A percentile compares a stretch with the other conserved stretches of the same genome.
Conservation (phyloP, 805 yeast genomes). For the Nakazawaea anatomiae region DNA sequence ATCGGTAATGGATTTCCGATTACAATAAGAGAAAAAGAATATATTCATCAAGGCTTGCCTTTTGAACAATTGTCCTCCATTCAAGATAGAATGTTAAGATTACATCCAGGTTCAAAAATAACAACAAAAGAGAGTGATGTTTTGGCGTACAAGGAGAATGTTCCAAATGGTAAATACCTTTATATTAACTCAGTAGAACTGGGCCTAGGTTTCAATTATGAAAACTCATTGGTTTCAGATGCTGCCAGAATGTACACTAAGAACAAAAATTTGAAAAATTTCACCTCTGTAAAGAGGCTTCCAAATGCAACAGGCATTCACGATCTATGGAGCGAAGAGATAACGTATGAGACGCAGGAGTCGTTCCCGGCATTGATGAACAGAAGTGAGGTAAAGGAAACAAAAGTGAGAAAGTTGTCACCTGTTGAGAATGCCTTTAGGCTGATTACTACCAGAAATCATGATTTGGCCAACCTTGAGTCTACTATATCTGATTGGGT, state of each 20-base stretch:
- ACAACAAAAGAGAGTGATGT: conserved; percentile 53
- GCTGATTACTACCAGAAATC: conserved; percentile 59
- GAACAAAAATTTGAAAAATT: conserved; percentile 64
- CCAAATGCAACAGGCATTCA: conserved; percentile 68
- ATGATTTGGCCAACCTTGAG: conserved; percentile 67
- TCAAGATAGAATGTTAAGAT: conserved; percentile 64
- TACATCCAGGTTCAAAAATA: conserved; percentile 79
- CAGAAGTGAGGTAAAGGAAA: conserved; percentile 60
- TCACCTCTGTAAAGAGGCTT: conserved; percentile 62
- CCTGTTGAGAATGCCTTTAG: conserved; percentile 81
- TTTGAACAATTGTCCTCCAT: conserved; percentile 84
- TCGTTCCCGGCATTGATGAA: conserved; percentile 88
- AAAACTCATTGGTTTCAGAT: conserved; percentile 40
- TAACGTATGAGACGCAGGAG: conserved; percentile 65
- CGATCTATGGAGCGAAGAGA: conserved; percentile 86
- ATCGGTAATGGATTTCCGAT: conserved; percentile 83
- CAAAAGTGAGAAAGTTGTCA: conserved; percentile 52
- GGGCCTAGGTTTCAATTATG: conserved; percentile 43
- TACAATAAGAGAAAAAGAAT: conserved; percentile 67
- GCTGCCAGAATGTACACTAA: conserved; percentile 72
- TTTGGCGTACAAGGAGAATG: conserved; percentile 36
- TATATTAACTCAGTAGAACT: conserved; percentile 73
- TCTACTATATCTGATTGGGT: conserved; percentile 47
- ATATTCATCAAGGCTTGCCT: conserved; percentile 80
- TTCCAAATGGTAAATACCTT: conserved; percentile 67